These are phyloP conservation scores for Amorphotheca resinae DNA, from an alignment of 495 filamentous ascomycete species.

Conservation along the genomic window DNA sequence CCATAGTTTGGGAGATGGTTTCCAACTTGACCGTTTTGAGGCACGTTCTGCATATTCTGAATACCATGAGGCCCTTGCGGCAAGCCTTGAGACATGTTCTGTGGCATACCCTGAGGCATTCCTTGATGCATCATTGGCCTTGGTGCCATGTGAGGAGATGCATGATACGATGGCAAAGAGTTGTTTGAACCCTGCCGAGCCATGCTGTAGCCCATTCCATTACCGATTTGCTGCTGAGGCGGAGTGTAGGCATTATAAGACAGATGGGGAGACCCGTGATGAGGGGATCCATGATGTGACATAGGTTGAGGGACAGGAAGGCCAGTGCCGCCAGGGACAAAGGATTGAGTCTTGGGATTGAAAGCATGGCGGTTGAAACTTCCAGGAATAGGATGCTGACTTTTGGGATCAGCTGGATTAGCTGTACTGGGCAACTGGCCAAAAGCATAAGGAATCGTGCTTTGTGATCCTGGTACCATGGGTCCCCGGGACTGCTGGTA, in stretches of 20 bases:
- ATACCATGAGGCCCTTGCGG: conserved; percentile 6
- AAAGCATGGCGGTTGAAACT: conserved; percentile 75
- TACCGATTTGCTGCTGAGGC: conserved; percentile 27
- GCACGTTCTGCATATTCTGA: conserved; percentile 5
- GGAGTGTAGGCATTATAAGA: conserved; percentile 21
- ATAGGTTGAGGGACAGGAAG: conserved; percentile 27
- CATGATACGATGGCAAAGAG: conserved; percentile 32
- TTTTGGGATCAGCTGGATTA: conserved; percentile 51
- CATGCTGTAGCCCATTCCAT: conserved; percentile 36
- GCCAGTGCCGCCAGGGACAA: conserved; percentile 53
- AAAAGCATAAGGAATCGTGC: conserved; percentile 52
- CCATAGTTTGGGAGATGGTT: conserved; percentile 41
- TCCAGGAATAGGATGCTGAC: conserved; percentile 65
- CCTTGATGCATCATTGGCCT: conserved; percentile 20
- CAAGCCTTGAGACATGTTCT: conserved; percentile 6
- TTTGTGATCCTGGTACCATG: conserved; percentile 11
- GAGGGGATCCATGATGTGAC: conserved; percentile 26
- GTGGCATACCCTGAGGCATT: conserved; percentile 10
- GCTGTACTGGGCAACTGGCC: conserved; percentile 62
- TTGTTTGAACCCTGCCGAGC: conserved; percentile 40
- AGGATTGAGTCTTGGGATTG: conserved; percentile 85
- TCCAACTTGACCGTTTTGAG: conserved; percentile 19
- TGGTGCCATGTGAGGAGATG: conserved; percentile 21
- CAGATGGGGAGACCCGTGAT: conserved; percentile 20
- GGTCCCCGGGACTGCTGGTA: conserved; percentile 17